These are phyloP conservation scores for Herpotrichia juniperi DNA, from an alignment of 2,329 filamentous ascomycete species.

Conservation along the genomic window DNA sequence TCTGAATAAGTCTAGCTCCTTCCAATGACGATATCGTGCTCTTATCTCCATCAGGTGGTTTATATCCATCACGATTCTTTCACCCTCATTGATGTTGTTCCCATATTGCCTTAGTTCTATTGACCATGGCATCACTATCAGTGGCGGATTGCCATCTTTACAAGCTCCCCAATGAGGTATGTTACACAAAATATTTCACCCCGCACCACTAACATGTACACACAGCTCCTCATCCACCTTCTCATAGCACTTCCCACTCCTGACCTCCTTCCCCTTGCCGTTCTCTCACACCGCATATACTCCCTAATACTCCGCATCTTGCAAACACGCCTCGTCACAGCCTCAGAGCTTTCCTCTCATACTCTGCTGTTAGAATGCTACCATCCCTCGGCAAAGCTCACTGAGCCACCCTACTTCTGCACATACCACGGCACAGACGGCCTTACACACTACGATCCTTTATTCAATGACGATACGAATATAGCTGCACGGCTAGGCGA, in stretches of 20 bases:
- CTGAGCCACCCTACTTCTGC: slow-evolving; percentile 72
- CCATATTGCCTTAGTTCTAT: background rate
- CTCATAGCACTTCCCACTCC: slow-evolving; percentile 49
- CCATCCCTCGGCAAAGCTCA: slow-evolving; percentile 71
- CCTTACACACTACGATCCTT: slow-evolving; percentile 54
- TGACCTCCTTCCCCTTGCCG: slow-evolving; percentile 59
- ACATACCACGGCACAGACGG: slow-evolving; percentile 69
- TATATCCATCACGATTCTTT: slow-evolving; percentile 7
- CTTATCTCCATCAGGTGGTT: slow-evolving; percentile 19
- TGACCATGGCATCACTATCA: background rate
- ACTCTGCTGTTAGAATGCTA: slow-evolving; percentile 80
- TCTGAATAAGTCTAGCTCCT: slow-evolving; percentile 1
- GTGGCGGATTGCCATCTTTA: slow-evolving; percentile 41
- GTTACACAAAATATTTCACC: background rate
- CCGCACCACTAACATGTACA: slow-evolving; percentile 18
- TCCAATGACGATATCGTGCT: slow-evolving; percentile 35
- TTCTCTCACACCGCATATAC: slow-evolving; percentile 68
- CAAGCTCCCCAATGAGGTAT: slow-evolving; percentile 47
- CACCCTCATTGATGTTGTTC: background rate
- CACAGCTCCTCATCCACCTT: slow-evolving; percentile 51
- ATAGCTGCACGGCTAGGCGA: slow-evolving; percentile 49
- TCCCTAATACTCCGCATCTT: slow-evolving; percentile 67
- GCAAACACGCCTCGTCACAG: slow-evolving; percentile 66
- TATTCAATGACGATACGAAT: slow-evolving; percentile 27
- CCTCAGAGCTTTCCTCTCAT: slow-evolving; percentile 64